A percentile compares a stretch with the other conserved stretches of the same genome.
Conservation (phyloP, 2,329 filamentous ascomycete genomes). For the Monilinia fructicola region DNA sequence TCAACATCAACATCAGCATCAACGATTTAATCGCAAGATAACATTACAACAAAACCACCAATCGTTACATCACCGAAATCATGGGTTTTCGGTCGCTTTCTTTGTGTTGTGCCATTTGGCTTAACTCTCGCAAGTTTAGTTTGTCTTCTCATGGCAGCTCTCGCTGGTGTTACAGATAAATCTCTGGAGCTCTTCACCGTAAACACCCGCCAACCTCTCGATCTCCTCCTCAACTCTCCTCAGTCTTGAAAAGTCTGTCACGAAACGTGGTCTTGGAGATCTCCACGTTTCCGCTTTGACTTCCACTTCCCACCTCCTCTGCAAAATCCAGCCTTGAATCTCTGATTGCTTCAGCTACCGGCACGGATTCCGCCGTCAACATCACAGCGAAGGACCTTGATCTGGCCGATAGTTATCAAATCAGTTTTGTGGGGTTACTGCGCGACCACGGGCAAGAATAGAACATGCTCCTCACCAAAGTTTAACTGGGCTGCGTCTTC, state of each 20-base stretch:
- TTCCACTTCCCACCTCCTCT: constrained; percentile 32
- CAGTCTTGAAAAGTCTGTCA: constrained; percentile 28
- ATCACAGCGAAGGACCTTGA: constrained; percentile 59
- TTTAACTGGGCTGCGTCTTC: constrained; percentile 76
- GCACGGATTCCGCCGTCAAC: constrained; percentile 42
- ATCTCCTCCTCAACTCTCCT: constrained; percentile 35
- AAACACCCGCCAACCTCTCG: constrained; percentile 60
- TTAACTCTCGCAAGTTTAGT: constrained; percentile 77
- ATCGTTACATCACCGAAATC: constrained; percentile 31
- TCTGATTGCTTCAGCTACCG: not conserved
- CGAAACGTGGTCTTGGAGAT: constrained; percentile 23
- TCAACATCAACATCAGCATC: constrained; percentile 23
- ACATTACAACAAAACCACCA: constrained; percentile 21
- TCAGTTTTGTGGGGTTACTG: constrained; percentile 88
- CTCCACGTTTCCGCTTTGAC: constrained; percentile 37
- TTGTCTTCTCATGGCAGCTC: constrained; percentile 59
- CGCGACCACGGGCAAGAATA: constrained; percentile 50
- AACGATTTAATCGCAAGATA: constrained; percentile 22
- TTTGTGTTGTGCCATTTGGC: constrained; percentile 85
- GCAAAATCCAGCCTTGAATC: constrained; percentile 54
- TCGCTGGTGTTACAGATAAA: constrained; percentile 57
- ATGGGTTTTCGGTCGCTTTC: constrained; percentile 75
- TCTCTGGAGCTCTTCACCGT: constrained; percentile 59
- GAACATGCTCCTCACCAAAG: constrained; percentile 67
- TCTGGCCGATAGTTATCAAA: constrained; percentile 70